Evolutionary conservation across 768 basidiomycete species (phyloP).

Genomic region (Leccinum rimulosum): DNA sequence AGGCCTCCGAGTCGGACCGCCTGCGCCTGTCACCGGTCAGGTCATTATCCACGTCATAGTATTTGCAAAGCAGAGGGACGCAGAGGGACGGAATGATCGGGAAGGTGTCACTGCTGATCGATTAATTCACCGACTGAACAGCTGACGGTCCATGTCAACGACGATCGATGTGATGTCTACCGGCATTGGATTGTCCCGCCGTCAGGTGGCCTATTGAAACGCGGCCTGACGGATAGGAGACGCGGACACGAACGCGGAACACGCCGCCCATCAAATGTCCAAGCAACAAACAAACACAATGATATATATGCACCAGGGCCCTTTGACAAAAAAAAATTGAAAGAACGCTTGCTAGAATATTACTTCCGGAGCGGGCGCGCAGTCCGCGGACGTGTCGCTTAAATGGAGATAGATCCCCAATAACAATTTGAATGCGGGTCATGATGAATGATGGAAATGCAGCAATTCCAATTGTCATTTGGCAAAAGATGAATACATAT

Average conservation of each 20-base stretch:
- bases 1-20: neutral
- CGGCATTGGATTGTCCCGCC: neutral
- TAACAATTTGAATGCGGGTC: neutral
- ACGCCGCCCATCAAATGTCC: neutral
- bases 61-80: neutral
- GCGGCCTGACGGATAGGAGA: neutral
- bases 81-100: neutral
- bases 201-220: neutral
- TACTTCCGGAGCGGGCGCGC: neutral
- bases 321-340: neutral
- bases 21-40: neutral
- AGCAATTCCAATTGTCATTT: neutral
- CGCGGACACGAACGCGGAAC: neutral
- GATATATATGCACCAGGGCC: neutral
- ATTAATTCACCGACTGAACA: neutral
- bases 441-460: neutral
- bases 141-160: neutral
- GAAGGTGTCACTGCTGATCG: neutral
- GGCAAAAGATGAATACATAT: conserved; percentile 5
- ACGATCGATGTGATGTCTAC: neutral
- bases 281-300: conserved; percentile 5
- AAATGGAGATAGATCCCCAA: conserved; percentile 7
- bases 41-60: neutral
- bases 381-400: neutral
- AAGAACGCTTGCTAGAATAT: neutral